Evolutionary conservation across 2,329 filamentous ascomycete genomes (phyloP).

Genomic region (Diaporthe sp.): DNA sequence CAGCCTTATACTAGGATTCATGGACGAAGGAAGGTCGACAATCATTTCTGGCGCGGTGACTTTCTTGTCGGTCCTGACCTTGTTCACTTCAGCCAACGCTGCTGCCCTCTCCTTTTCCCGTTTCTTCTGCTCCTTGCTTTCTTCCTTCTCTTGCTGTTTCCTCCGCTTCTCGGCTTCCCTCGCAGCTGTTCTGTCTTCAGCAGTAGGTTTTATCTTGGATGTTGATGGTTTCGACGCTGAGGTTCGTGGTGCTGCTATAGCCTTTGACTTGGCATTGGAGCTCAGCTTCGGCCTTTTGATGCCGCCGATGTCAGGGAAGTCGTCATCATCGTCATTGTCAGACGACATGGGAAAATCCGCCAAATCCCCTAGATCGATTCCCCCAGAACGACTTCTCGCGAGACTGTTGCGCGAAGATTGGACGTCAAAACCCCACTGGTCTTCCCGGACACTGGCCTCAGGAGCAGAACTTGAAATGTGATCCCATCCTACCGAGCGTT

Average conservation of each 20-base stretch:
- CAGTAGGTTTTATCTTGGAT: slow-evolving; percentile 44
- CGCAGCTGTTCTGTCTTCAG: slow-evolving; percentile 58
- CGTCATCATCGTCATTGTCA: slow-evolving; percentile 49
- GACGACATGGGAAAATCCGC: slow-evolving; percentile 51
- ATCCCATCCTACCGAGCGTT: slow-evolving; percentile 55
- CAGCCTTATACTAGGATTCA: slow-evolving; percentile 61
- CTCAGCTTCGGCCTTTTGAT: slow-evolving; percentile 44
- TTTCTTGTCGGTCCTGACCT: slow-evolving; percentile 79
- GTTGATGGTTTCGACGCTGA: slow-evolving; percentile 41
- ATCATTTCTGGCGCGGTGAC: slow-evolving; percentile 83
- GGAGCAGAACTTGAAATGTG: slow-evolving; percentile 68
- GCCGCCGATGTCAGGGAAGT: slow-evolving; percentile 61
- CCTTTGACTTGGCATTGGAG: slow-evolving; percentile 20
- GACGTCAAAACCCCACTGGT: slow-evolving; percentile 33
- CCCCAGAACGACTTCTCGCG: slow-evolving; percentile 39
- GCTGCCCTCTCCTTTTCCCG: slow-evolving; percentile 73
- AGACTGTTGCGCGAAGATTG: slow-evolving; percentile 27
- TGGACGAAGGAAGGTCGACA: slow-evolving; percentile 72
- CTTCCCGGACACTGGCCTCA: slow-evolving; percentile 45
- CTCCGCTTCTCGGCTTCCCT: slow-evolving; percentile 67
- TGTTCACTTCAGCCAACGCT: slow-evolving; percentile 80
- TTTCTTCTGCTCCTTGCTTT: slow-evolving; percentile 71
- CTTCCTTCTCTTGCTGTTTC: slow-evolving; percentile 68
- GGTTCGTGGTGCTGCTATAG: neutral
- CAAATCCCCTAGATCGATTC: slow-evolving; percentile 53